Conservation (phyloP, 176 grass and related monocot genomes). For the Aechmea fasciata region DNA sequence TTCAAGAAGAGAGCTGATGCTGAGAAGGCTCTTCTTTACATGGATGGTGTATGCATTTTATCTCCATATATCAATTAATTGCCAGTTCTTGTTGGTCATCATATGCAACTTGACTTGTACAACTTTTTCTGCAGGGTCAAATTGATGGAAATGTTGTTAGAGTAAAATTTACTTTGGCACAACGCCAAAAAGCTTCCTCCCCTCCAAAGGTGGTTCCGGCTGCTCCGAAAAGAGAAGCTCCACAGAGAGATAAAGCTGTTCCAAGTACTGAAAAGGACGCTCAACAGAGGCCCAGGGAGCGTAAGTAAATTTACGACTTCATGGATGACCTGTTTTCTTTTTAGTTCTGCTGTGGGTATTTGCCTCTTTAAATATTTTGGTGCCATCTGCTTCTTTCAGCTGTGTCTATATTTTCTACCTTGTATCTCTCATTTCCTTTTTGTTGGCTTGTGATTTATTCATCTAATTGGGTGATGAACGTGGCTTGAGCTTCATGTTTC, state of each 20-base stretch:
- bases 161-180: conserved; percentile 75
- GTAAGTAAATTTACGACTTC: conserved; percentile 33
- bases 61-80: background rate
- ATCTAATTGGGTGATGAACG: background rate
- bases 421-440: background rate
- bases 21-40: conserved; percentile 98
- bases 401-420: background rate
- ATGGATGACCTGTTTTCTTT: background rate
- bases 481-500: background rate
- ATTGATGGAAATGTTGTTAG: conserved; percentile 95
- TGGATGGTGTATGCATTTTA: conserved; percentile 83
- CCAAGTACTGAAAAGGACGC: conserved; percentile 59
- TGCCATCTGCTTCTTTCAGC: background rate
- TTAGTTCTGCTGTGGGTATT: background rate
- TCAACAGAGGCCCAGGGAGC: conserved; percentile 39
- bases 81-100: background rate
- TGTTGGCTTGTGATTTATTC: background rate
- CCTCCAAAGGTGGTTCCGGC: conserved; percentile 45
- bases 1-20: conserved; percentile 91
- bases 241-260: conserved; percentile 66
- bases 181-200: conserved; percentile 65
- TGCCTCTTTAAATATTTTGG: background rate
- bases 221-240: conserved; percentile 59
- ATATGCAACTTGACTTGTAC: background rate
- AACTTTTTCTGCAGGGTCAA: conserved; percentile 56